Base-by-base conservation (phyloP, 1,284 basidiomycete genomes). In the Fistulinella staudtii region DNA sequence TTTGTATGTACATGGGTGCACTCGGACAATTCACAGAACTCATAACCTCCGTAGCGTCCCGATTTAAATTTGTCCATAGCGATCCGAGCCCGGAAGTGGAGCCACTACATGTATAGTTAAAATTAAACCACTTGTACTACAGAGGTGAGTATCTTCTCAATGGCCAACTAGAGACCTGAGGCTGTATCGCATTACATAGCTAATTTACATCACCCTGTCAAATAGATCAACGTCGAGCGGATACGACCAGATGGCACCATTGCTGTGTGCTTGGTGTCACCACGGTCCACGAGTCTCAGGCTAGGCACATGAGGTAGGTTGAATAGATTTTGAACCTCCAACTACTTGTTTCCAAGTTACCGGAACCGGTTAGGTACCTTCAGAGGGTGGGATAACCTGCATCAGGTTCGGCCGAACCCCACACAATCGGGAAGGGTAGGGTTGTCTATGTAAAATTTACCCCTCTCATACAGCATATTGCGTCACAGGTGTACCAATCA, bases 381-480 rank as follows among this genome's bases (percentile, higher is more conserved):
- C 39, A 36, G 15, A 18, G 35, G 35, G 28, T 41, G 25, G 39
- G 31, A 28, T 43, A 41, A 57, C 34, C 20, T 21, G 5, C 10
- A 28, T 39, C 24, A 22, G 7, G 8, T 33, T 53, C 47, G 56
- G 54, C 54, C 44, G 53, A 56, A 31, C 6, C 17, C 36, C 36
- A 34, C 29, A 29, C 18, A 34, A 15, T 31, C 30, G 30, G 30
- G 30, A n/a, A 31, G 15, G 30, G 15, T 31, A 17, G 30, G 30
- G 15, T 31, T 31, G 30, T 17, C 30, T n/a, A n/a, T n/a, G n/a
- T 18, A 18, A 31, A 18, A 15, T 31, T 31, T 17, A 6, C 10
- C 7, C 5, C 30, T 14, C 3, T 14, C 8, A 6, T 17, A 11
- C 23, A 38, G 15, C 10, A n/a, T n/a, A 36, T 36, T 34, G 35